Evolutionary conservation across 352 stramenopile species (phyloP), one percentile per base, ranked within the genome.

Genomic region (Phytophthora pistaciae): DNA sequence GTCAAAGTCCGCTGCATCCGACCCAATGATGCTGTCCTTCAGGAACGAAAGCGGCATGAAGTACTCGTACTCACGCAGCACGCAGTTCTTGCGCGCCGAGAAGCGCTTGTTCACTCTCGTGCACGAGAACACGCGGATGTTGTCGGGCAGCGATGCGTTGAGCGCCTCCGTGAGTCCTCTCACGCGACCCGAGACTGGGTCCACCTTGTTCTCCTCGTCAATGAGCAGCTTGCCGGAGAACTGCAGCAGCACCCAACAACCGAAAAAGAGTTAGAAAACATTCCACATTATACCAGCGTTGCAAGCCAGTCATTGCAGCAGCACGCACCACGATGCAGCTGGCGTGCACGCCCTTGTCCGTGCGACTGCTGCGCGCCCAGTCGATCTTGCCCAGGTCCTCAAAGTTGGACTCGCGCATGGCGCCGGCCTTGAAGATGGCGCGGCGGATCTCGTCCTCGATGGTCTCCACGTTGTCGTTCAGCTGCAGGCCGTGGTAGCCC

Each of bases 321-420:
- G 23, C 7, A 90, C 85, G 72, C 63, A 96, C 88, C 68, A 98
- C 91, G 64, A 97, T 97, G 77, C 86, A 93, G 25, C 88, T 78
- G 5, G 93, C 93, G 65, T 98, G 93, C 44, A 98, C 93, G 29
- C 93, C 92, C 64, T 98, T 98, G 78, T 98, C 93, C 23, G 93
- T 98, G 23, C 93, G 88, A 44, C 88, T 96, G 79, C 90, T 97
- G 27, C 91, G 76, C 13, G 91, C 85, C 92, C 92, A 98, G 70
- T 94, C 90, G 59, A 98, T 96, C 76, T 97, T 97, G 67, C 66
- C 74, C 67, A 97, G 57, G 68, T 97, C 85, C 48, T 84, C 90
- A 44, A 96, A 94, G 70, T 97, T 97, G 46, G 86, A 96, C 68
- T 96, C 88, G 42, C 85, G 86, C 71, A 98, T 96, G 60, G 87